These are phyloP conservation scores for Aphanocladium album DNA, from an alignment of 2,329 filamentous ascomycete species.

Conservation along the genomic window DNA sequence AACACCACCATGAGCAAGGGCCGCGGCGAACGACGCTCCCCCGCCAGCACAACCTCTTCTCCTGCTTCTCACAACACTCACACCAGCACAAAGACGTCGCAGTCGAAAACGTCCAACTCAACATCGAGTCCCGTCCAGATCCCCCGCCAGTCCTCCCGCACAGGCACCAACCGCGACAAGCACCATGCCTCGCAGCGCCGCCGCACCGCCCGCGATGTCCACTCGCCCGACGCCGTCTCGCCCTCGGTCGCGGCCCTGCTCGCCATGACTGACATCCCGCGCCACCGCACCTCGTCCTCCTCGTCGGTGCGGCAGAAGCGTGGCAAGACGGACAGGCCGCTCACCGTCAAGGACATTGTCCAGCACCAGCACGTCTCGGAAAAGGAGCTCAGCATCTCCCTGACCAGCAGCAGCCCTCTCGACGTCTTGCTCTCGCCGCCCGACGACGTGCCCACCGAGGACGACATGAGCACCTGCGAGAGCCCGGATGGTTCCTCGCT, in stretches of 20 bases:
- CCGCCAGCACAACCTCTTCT: neutral
- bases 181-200: slow-evolving; percentile 9
- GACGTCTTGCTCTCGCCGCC: slow-evolving; percentile 57
- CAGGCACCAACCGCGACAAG: slow-evolving; percentile 5
- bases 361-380: slow-evolving; percentile 50
- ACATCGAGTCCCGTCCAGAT: slow-evolving; percentile 10
- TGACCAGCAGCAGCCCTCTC: slow-evolving; percentile 50
- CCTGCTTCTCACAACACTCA: no score
- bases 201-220: neutral
- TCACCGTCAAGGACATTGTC: slow-evolving; percentile 55
- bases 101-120: neutral
- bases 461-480: slow-evolving; percentile 43
- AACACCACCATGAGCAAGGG: slow-evolving; percentile 12
- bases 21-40: slow-evolving; percentile 3
- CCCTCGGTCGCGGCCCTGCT: slow-evolving; percentile 57
- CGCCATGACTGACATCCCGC: slow-evolving; percentile 57
- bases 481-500: slow-evolving; percentile 47
- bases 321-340: slow-evolving; percentile 14
- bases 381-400: slow-evolving; percentile 52
- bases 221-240: slow-evolving; percentile 49
- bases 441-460: slow-evolving; percentile 51
- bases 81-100: neutral
- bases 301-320: slow-evolving; percentile 30
- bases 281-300: slow-evolving; percentile 36
- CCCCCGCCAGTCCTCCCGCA: slow-evolving; percentile 6